Evolutionary conservation across 805 yeast genomes (phyloP).

Genomic region (Saccharomycopsis sp.): DNA sequence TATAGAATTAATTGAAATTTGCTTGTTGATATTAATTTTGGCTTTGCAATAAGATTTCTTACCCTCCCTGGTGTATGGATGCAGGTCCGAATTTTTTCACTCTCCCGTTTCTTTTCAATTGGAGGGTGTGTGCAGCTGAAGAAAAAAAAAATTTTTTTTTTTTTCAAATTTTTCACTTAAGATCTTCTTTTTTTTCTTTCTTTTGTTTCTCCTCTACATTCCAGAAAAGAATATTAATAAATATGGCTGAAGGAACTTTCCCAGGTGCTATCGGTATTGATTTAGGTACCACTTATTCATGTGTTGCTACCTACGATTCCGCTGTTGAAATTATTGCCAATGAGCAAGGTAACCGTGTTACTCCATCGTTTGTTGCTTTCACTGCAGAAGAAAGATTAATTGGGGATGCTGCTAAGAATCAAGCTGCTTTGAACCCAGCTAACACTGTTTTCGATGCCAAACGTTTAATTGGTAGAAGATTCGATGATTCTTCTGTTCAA

Average conservation of each 20-base stretch:
- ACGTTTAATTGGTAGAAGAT: constrained; percentile 77
- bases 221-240: constrained; percentile 2
- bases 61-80: not conserved
- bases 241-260: constrained; percentile 96
- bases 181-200: not conserved
- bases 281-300: constrained; percentile 82
- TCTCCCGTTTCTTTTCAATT: no score
- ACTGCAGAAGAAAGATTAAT: constrained; percentile 71
- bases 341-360: constrained; percentile 82
- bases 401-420: constrained; percentile 81
- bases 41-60: not conserved
- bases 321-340: constrained; percentile 76
- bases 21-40: not conserved
- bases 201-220: not conserved
- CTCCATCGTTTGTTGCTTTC: constrained; percentile 78
- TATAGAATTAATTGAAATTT: not conserved
- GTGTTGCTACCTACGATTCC: constrained; percentile 74
- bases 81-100: not conserved
- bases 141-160: constrained; percentile 1
- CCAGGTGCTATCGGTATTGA: constrained; percentile 99
- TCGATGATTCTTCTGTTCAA: constrained; percentile 69
- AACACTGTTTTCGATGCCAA: constrained; percentile 80
- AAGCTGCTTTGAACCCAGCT: constrained; percentile 72
- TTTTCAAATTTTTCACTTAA: not conserved
- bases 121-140: no score